Base-by-base conservation (phyloP, 768 basidiomycete species). In the Hericium alpestre region DNA sequence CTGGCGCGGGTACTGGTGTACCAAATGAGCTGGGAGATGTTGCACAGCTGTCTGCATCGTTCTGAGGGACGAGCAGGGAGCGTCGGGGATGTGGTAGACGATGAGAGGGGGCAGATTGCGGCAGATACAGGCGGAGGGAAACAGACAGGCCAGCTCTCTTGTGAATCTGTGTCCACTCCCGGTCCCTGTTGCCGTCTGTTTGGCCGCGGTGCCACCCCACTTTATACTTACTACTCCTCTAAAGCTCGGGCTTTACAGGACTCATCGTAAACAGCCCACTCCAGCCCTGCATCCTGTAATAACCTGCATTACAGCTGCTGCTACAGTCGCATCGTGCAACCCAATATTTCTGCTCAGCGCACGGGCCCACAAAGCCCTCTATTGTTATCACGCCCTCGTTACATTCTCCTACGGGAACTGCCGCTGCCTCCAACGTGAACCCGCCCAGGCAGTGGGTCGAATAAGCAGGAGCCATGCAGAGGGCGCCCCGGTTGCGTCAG, bases 31-130 rank as follows among this genome's bases (percentile, higher is more conserved):
- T 47, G 80, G 80, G 61, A 86, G 71, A 61, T 81, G 79, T 70
- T 87, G 84, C 54, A 86, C 77, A 67, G 81, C 84, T 65, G 86
- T 79, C 74, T 86, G 83, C 87, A 90, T 89, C 63, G 74, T 79
- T 70, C 72, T 70, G 7, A 70, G 69, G 53, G 72, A 65, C 68
- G 76, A 75, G 66, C 70, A 73, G 66, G 79, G 76, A 76, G 77
- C 79, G 76, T 74, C 83, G 78, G 76, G 71, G 56, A 58, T 39
- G 59, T 62, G 53, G 57, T 61, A 62, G 63, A 57, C 50, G 62
- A 50, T 49, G 56, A 61, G 57, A 58, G 56, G 55, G 60, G 54
- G 56, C 54, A 58, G 32, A 32, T 32, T 32, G 32, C 32, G 32
- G 32, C 32, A 32, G 32, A 32, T 32, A 32, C 32, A 58, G 56